Evolutionary conservation across 148 eudicot genomes (phyloP), one percentile per base, ranked within the genome.

Genomic region (Camellia granthamiana): DNA sequence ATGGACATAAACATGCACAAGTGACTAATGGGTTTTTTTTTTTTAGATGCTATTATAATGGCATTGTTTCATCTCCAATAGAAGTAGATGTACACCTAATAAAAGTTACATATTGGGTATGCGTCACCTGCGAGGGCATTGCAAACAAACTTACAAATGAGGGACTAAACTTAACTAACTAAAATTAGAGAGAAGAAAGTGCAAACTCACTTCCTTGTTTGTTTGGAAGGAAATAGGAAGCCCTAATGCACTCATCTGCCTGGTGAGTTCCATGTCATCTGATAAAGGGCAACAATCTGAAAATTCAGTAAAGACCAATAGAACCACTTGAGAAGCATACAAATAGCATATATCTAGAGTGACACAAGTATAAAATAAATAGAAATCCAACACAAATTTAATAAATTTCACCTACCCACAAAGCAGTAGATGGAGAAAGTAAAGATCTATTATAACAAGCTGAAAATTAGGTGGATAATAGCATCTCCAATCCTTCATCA

Each of bases 191-290:
- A 19, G 1, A 43, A 10, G 43, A 70, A 74, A 49, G 4, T 9
- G 23, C 4, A 41, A 72, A 72, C 89, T 79, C 77, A 91, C 97
- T 79, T 88, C 90, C 80, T 91, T 92, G 85, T 86, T 95, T 54
- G 99, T 84, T 55, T 76, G 89, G 85, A 96, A 96, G 38, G 93
- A 88, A 66, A 90, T 74, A 7, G 99, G 99, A 77, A 96, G 98
- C 78, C 99, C 99, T 78, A 93, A 85, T 58, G 81, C 89, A 84
- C 79, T 84, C 92, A 96, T 83, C 83, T 89, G 89, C 63, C 82
- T 76, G 9, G 81, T 68, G 10, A 93, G 84, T 60, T 86, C 91
- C 70, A 71, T 16, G 79, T 90, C 90, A 72, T 88, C 92, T 9
- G 77, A 64, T 52, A 80, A 21, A 43, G 80, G 72, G 58, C 67